Base-by-base conservation (phyloP, 371 early-diverging fungal species). In the Basidiobolus heterosporus region DNA sequence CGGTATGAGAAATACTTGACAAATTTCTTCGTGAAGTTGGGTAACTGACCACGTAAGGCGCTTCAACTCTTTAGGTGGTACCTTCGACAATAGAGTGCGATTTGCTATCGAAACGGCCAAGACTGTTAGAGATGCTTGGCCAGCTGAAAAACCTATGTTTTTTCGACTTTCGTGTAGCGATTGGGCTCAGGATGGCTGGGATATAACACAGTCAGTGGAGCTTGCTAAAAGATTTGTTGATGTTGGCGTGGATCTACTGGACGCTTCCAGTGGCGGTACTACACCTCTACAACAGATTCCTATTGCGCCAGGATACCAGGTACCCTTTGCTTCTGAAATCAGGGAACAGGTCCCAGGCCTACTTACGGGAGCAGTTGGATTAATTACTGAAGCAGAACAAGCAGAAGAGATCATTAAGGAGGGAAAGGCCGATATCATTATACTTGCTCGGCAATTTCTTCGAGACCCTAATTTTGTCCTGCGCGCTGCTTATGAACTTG, bases 141-240 rank as follows among this genome's bases (percentile, higher is more conserved):
- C 88, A 0, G 55, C 65, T 7, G 60, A 78, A 13, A 85, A 85
- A 49, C 86, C 92, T 0, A 57, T 92, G 40, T 88, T 82, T 52
- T 68, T 88, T 46, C 79, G 94, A 22, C 43, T 91, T 3, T 87
- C 88, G 5, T 67, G 72, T 21, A 66, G 78, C 0, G 93, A 93
- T 46, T 75, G 73, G 63, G 63, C 56, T 7, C 52, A 59, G 14
- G 66, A 64, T 20, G 63, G 22, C 41, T 84, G 84, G 86, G 70
- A 65, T 18, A 46, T 74, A 1, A 69, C 80, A 16, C 85, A 91
- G 38, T 67, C 80, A 1, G 60, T 78, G 1, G 58, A 62, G 22
- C 61, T 85, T 18, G 61, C 73, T 17, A 64, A 64, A 30, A 50
- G 60, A 24, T 68, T 85, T n/a, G 59, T 70, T 18, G 58, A 60